Base-by-base conservation (phyloP, 257 asterid species). In the Cruciata laevipes region DNA sequence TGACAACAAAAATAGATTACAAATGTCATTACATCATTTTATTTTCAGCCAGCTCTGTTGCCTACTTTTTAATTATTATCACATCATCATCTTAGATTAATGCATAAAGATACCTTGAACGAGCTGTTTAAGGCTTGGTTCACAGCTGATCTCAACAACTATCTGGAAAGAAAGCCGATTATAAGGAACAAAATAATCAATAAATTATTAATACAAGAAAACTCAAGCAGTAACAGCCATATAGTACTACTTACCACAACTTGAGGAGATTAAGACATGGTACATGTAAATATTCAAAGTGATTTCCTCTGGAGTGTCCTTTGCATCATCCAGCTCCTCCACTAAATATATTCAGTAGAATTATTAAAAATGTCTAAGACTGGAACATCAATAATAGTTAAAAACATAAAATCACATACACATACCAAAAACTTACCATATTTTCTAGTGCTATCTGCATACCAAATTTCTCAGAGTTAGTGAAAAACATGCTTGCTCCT, bases 61-160 rank as follows among this genome's bases (percentile, higher is more conserved):
- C n/a, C n/a, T n/a, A n/a, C n/a, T n/a, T n/a, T n/a, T n/a, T n/a
- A n/a, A n/a, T n/a, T n/a, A n/a, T n/a, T n/a, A n/a, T n/a, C n/a
- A n/a, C n/a, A n/a, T n/a, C n/a, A n/a, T n/a, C n/a, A n/a, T n/a
- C n/a, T n/a, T n/a, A n/a, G n/a, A n/a, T n/a, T n/a, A n/a, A n/a
- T n/a, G n/a, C n/a, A n/a, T n/a, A n/a, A n/a, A n/a, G n/a, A n/a
- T n/a, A n/a, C n/a, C n/a, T n/a, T n/a, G n/a, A n/a, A n/a, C n/a
- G n/a, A n/a, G n/a, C n/a, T n/a, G n/a, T n/a, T n/a, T 84, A 21
- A 94, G 96, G 53, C 89, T 80, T 62, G 99, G 96, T 74, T 94
- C 99, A 70, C 95, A 87, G 84, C 96, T 87, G 61, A 94, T 94
- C 86, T 94, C 97, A 56, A 94, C 92, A n/a, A n/a, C n/a, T n/a